Evolutionary conservation across 164 flowering plant species (phyloP), one percentile per base, ranked within the genome.

Genomic region (Magnolia changhungtana): DNA sequence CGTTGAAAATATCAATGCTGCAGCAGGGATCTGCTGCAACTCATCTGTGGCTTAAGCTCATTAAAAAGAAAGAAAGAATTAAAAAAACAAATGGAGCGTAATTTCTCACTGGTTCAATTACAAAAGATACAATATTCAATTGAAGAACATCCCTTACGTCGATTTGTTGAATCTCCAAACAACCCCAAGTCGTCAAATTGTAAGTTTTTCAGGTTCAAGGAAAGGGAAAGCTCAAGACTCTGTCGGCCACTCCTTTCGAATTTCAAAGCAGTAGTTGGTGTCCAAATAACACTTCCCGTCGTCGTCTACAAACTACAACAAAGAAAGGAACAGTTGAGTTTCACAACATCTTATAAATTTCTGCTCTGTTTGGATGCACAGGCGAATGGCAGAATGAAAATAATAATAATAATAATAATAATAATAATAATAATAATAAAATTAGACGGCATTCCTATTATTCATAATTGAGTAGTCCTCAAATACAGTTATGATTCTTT

Each of bases 251-350:
- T 87, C 85, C 78, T 82, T 89, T 58, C 81, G 81, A 76, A 89
- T 89, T 67, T 89, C 90, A n/a, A 89, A 89, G 73, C 63, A 50
- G 83, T 89, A 89, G 61, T 67, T 86, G 59, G 84, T 67, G 67
- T 89, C 91, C 87, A 89, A 79, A 74, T 87, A 86, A 82, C 90
- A 82, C 67, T 87, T 89, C 45, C 86, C 83, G 70, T 87, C 88
- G 52, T 88, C 89, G 69, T 88, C 89, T 20, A 84, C 74, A 77
- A 87, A 84, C 91, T 88, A 84, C 50, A 76, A 71, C 19, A 64
- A 45, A 69, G 59, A 9, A 63, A 75, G 2, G 1, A 21, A 18
- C 6, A n/a, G 18, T 1, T 29, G 70, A 7, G 20, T 59, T 21
- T 49, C 6, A 37, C 9, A 1, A 37, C 4, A 65, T 23, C 37